phyloP scores from a whole-genome alignment of 495 filamentous ascomycete genomes.

The Penicillium macrosclerotiorum region DNA sequence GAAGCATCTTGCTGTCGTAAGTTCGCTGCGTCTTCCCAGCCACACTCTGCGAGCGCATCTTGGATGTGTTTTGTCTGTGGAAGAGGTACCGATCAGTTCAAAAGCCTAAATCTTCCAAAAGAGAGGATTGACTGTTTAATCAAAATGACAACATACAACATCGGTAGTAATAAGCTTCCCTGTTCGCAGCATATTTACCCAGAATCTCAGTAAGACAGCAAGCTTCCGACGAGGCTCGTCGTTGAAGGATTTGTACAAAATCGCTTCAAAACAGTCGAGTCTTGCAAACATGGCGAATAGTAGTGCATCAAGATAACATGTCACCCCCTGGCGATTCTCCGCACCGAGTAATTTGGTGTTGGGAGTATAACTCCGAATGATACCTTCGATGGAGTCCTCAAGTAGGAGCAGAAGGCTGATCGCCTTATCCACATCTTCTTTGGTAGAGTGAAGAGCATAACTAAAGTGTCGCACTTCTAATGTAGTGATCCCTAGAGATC shows the following conservation, averaged over 20 bases:
- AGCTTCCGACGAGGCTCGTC: constrained; percentile 69
- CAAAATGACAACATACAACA: constrained; percentile 59
- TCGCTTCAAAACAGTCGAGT: constrained; percentile 85
- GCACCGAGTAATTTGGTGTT: constrained; percentile 75
- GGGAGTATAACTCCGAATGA: constrained; percentile 70
- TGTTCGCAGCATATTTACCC: constrained; percentile 87
- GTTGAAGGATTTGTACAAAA: constrained; percentile 67
- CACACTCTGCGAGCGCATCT: constrained; percentile 78
- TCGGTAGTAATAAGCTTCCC: constrained; percentile 84
- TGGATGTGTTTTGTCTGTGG: constrained; percentile 77
- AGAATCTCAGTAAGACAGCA: constrained; percentile 72
- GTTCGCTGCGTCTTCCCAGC: constrained; percentile 79
- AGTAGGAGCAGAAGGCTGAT: constrained; percentile 72
- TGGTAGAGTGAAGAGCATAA: constrained; percentile 63
- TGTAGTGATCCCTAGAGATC: constrained; percentile 32
- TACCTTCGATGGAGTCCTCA: constrained; percentile 76
- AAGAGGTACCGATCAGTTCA: no score
- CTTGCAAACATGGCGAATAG: constrained; percentile 96
- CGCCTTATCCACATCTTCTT: constrained; percentile 71
- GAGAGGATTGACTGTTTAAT: background rate
- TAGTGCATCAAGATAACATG: constrained; percentile 89
- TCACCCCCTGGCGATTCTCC: constrained; percentile 79
- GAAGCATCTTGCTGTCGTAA: constrained; percentile 88
- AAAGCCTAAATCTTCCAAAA: no score
- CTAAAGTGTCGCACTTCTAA: constrained; percentile 55